A percentile compares a stretch with the other conserved stretches of the same genome.
Evolutionary conservation across 2,329 filamentous ascomycete genomes (phyloP).

Genomic region (Sclerotinia borealis): DNA sequence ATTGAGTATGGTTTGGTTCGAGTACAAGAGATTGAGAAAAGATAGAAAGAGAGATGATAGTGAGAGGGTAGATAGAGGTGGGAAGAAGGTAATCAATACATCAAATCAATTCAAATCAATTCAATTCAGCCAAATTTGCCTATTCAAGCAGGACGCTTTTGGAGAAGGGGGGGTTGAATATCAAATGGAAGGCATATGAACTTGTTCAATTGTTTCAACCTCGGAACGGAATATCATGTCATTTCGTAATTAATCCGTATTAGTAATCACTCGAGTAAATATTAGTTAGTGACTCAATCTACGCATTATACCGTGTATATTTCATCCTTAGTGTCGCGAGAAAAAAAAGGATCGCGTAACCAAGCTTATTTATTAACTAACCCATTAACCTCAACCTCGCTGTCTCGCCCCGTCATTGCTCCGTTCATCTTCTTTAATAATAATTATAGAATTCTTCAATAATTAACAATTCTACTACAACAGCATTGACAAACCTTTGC

Average conservation of each 20-base stretch:
- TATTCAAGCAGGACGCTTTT: not conserved
- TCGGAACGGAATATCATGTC: not conserved
- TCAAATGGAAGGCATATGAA: conserved; percentile 3
- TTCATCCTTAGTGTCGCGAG: conserved; percentile 15
- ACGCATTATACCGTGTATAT: conserved; percentile 2
- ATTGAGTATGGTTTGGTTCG: too few relatives aligned
- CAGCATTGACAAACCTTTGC: conserved; percentile 30
- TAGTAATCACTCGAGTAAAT: conserved; percentile 3
- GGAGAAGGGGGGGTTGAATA: not conserved
- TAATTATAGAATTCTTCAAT: not conserved
- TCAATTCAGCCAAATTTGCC: not conserved
- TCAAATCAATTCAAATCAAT: too few relatives aligned
- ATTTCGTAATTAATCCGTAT: not conserved
- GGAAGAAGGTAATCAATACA: not conserved
- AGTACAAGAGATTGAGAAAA: not conserved
- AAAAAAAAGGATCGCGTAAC: too few relatives aligned
- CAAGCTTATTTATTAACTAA: not conserved
- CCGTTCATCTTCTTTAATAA: conserved; percentile 17
- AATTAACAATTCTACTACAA: not conserved
- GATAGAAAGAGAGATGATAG: not conserved
- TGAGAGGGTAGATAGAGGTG: not conserved
- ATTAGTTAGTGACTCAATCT: conserved; percentile 10
- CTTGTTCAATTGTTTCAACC: not conserved
- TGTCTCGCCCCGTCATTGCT: conserved; percentile 13
- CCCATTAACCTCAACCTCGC: conserved; percentile 13